Conservation (phyloP, 192 early-diverging fungal species). For the Coemansia sp. region DNA sequence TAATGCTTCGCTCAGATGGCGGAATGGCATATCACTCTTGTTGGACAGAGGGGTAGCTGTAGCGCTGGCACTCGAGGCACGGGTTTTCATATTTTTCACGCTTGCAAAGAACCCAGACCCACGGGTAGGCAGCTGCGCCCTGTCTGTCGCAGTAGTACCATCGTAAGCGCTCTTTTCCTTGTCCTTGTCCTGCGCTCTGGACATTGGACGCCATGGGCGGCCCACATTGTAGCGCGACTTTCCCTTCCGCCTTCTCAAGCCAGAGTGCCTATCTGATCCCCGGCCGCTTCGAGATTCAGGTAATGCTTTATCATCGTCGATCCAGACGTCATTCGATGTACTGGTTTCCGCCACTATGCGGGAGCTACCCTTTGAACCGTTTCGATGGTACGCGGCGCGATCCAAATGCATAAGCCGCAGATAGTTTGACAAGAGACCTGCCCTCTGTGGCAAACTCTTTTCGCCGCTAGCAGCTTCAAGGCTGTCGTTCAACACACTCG, state of each 20-base stretch:
- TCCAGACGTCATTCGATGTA: not conserved
- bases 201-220: conserved; percentile 2
- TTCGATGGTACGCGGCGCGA: conserved; percentile 9
- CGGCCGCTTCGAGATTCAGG: not conserved
- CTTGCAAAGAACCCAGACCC: conserved; percentile 25
- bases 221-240: conserved; percentile 1
- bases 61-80: not conserved
- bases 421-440: conserved; percentile 42
- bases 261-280: not conserved
- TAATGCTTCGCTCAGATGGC: conserved; percentile 47
- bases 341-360: not conserved
- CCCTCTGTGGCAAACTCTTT: conserved; percentile 9
- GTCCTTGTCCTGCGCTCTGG: not conserved
- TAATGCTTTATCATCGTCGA: not conserved
- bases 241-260: conserved; percentile 9
- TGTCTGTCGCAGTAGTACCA: not conserved
- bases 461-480: not conserved
- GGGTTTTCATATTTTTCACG: not conserved
- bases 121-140: not conserved
- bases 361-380: not conserved
- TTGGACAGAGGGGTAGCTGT: conserved; percentile 16
- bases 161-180: too few relatives aligned
- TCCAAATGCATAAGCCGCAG: conserved; percentile 39
- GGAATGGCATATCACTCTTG: conserved; percentile 33
- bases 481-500: not conserved